Base-by-base conservation (phyloP, 2,329 filamentous ascomycete species). In the Beauveria sp. region DNA sequence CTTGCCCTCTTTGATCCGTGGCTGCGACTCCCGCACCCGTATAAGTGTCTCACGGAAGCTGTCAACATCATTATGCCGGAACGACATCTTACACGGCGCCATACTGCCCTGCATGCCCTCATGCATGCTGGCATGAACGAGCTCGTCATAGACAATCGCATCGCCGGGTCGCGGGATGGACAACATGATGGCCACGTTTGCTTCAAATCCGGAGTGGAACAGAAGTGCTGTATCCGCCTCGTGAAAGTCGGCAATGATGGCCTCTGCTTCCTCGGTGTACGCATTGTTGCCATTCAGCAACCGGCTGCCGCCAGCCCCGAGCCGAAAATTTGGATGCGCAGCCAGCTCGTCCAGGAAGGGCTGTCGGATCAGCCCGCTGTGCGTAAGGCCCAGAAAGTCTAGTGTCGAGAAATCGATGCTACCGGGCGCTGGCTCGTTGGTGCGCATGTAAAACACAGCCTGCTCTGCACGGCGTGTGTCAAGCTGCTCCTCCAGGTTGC, bases 11-110 rank as follows among this genome's bases (percentile, higher is more conserved):
- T 59, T 50, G 8, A 75, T 64, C 14, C 59, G 40, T 4, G 67
- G 62, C 44, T 79, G 72, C 0, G 63, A 60, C 2, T 68, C 57
- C 0, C 71, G 62, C 14, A 74, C 61, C 0, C 63, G 44, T 18
- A 63, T 50, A 26, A 81, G 62, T 4, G 72, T 70, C 3, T 70
- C 67, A n/a, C 68, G 65, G 51, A 81, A 68, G 8, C 71, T 67
- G 64, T 81, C 83, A 64, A 44, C 37, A 46, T 61, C 50, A 22
- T 64, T 64, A 30, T 60, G 58, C 8, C 48, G 50, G 24, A 60
- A 60, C 16, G 48, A 44, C 37, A 53, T 34, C 41, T 46, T 37
- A 16, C 46, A 24, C 26, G 20, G n/a, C 12, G 58, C 58, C 48
- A 46, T 40, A 30, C 58, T 46, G 50, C 26, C 18, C 40, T 55